Conservation (phyloP, 108 stramenopile species). For the Nitzschia inconspicua region DNA sequence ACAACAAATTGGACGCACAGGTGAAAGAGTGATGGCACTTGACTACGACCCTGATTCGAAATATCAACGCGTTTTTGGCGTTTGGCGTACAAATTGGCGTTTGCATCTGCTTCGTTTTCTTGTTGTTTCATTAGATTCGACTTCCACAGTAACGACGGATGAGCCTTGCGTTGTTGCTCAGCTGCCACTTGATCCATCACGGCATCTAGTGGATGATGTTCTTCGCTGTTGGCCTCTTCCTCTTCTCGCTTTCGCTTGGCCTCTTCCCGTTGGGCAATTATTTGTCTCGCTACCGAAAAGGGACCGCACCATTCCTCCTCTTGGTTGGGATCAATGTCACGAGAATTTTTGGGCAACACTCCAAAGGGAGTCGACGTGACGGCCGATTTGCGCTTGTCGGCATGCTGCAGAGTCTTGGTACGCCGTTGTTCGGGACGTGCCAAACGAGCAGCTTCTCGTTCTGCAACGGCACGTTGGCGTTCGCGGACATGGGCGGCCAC, state of each 20-base stretch:
- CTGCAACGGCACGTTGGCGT: conserved; percentile 77
- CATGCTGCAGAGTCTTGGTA: conserved; percentile 36
- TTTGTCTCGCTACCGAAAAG: conserved; percentile 77
- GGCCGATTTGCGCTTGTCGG: conserved; percentile 60
- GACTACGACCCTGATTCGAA: conserved; percentile 14
- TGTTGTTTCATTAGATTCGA: background rate
- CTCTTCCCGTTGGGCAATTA: conserved; percentile 78
- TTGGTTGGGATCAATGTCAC: conserved; percentile 9
- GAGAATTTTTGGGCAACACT: conserved; percentile 9
- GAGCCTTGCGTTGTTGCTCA: conserved; percentile 32
- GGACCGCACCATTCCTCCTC: conserved; percentile 80
- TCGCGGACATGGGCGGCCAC: conserved; percentile 43
- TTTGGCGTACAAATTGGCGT: conserved; percentile 48
- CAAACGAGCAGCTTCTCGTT: conserved; percentile 71
- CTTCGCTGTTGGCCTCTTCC: conserved; percentile 19
- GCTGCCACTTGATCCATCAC: conserved; percentile 40
- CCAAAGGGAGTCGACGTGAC: conserved; percentile 78
- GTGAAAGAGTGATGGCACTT: conserved; percentile 62
- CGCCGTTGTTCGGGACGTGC: conserved; percentile 47
- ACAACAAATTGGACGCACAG: conserved; percentile 63
- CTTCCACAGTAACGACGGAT: conserved; percentile 57
- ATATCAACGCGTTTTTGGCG: conserved; percentile 52
- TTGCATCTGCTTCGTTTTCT: background rate
- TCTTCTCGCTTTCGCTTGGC: conserved; percentile 52
- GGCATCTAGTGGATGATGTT: conserved; percentile 75